phyloP scores from a whole-genome alignment of 2,329 filamentous ascomycete species.

The Decorospora gaudefroyi region DNA sequence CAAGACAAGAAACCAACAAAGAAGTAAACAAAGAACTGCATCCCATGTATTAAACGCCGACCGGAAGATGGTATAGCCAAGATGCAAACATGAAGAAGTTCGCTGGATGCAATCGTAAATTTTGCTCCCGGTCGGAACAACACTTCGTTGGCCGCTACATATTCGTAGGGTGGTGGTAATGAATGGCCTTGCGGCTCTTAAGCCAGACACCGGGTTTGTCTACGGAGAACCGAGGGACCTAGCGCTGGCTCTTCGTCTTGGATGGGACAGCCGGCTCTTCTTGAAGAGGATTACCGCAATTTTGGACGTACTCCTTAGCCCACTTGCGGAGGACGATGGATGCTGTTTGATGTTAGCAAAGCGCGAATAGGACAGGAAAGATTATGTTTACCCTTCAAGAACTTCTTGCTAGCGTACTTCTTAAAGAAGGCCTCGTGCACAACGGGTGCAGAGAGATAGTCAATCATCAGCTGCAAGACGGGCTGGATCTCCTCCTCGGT shows the following conservation, averaged over 20 bases:
- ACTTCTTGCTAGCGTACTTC: conserved; percentile 99
- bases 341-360: conserved; percentile 57
- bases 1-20: conserved; percentile 24
- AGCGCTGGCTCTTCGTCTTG: conserved; percentile 32
- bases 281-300: conserved; percentile 40
- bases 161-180: conserved; percentile 8
- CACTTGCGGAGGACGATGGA: conserved; percentile 90
- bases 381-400: conserved; percentile 79
- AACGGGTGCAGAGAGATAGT: conserved; percentile 90
- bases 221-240: conserved; percentile 24
- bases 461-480: conserved; percentile 91
- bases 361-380: neutral
- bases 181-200: conserved; percentile 17
- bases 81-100: conserved; percentile 44
- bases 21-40: conserved; percentile 34
- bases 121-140: conserved; percentile 15
- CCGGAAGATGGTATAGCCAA: conserved; percentile 38
- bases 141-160: conserved; percentile 13
- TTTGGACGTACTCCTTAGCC: conserved; percentile 72
- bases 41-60: conserved; percentile 45
- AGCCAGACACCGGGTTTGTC: conserved; percentile 23
- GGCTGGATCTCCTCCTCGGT: conserved; percentile 90
- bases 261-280: conserved; percentile 26
- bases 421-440: conserved; percentile 98
- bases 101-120: conserved; percentile 27